phyloP scores from a whole-genome alignment of 2,329 filamentous ascomycete genomes.

The Parafenestella ontariensis region DNA sequence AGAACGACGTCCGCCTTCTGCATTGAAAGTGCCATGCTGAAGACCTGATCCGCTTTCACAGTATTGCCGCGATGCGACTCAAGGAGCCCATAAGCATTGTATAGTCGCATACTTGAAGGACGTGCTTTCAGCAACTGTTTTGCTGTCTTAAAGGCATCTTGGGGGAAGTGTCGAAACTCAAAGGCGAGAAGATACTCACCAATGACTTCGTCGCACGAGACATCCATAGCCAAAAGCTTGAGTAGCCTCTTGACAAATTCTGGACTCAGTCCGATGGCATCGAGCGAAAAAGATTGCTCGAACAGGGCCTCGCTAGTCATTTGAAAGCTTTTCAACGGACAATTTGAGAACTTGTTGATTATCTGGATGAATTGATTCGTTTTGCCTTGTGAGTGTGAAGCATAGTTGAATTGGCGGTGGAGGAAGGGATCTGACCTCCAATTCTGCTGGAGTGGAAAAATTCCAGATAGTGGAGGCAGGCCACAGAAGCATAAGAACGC shows the following conservation, averaged over 20 bases:
- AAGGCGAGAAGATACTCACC: slow-evolving; percentile 76
- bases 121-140: slow-evolving; percentile 76
- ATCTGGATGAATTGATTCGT: slow-evolving; percentile 4
- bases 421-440: slow-evolving; percentile 64
- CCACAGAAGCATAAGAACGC: slow-evolving; percentile 63
- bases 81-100: slow-evolving; percentile 79
- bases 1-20: slow-evolving; percentile 55
- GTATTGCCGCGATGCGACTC: slow-evolving; percentile 67
- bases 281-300: slow-evolving; percentile 27
- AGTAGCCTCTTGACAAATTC: slow-evolving; percentile 52
- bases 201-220: slow-evolving; percentile 55
- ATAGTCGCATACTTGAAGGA: slow-evolving; percentile 70
- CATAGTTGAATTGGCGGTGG: slow-evolving; percentile 40
- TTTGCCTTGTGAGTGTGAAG: slow-evolving; percentile 10
- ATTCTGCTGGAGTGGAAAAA: slow-evolving; percentile 32
- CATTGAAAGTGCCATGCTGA: slow-evolving; percentile 71
- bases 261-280: slow-evolving; percentile 9
- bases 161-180: slow-evolving; percentile 63
- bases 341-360: slow-evolving; percentile 14
- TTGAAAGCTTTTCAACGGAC: slow-evolving; percentile 19
- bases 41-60: slow-evolving; percentile 68
- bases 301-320: slow-evolving; percentile 38
- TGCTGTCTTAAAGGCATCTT: slow-evolving; percentile 69
- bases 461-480: slow-evolving; percentile 59
- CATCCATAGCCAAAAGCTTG: slow-evolving; percentile 61